A percentile compares a stretch with the other conserved stretches of the same genome.
Evolutionary conservation across 1,139 yeast genomes (phyloP).

Genomic region (Maudiozyma humilis): DNA sequence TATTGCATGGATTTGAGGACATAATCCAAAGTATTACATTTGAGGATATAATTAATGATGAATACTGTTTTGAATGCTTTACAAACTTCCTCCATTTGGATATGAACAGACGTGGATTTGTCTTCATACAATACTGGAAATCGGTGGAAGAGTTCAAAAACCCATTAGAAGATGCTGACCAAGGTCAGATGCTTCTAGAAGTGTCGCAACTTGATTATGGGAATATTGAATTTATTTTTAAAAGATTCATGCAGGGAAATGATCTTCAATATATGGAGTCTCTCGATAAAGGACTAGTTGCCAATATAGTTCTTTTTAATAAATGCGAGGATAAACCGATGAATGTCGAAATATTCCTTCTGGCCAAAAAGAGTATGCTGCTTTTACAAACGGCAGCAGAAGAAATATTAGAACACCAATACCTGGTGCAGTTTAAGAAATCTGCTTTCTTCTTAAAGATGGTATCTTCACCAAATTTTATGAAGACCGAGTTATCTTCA

Average conservation of each 20-base stretch:
- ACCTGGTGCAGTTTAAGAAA: conserved; percentile 49
- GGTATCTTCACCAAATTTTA: conserved; percentile 20
- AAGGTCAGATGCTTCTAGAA: conserved; percentile 23
- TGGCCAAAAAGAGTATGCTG: conserved; percentile 52
- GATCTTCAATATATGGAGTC: conserved; percentile 11
- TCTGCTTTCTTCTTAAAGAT: conserved; percentile 42
- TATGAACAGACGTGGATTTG: conserved; percentile 11
- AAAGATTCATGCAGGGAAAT: conserved; percentile 13
- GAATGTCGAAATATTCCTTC: conserved; percentile 16
- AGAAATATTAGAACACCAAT: conserved; percentile 41
- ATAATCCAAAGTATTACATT: conserved; percentile 16
- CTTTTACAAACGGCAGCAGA: conserved; percentile 47
- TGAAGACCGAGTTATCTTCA: conserved; percentile 14
- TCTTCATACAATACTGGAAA: conserved; percentile 50
- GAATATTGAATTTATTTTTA: conserved; percentile 11
- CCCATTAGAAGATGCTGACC: conserved; percentile 53
- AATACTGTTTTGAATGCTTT: conserved; percentile 14
- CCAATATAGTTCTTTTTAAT: conserved; percentile 13
- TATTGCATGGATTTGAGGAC: conserved; percentile 14
- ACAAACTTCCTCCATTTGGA: conserved; percentile 12
- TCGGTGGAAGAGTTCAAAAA: conserved; percentile 61
- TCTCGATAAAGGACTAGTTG: conserved; percentile 16
- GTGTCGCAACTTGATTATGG: conserved; percentile 10
- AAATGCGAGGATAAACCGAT: conserved; percentile 1
- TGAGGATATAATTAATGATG: conserved; percentile 17